Conservation (phyloP, 2,329 filamentous ascomycete species). For the Exserohilum turcica region DNA sequence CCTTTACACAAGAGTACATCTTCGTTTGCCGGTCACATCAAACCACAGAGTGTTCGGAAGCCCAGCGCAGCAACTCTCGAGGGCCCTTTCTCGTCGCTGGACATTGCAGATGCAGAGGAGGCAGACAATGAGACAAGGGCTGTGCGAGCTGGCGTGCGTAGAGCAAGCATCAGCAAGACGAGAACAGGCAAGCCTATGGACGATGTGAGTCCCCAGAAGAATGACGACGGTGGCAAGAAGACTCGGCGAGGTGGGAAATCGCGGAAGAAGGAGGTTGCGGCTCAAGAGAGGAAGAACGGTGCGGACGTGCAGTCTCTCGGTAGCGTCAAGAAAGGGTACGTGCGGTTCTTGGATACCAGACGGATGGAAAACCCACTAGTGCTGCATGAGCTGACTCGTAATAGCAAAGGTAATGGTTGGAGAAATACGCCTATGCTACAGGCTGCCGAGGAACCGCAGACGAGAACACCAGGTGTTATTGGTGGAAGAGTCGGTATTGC, state of each 20-base stretch:
- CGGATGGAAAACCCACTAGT: neutral
- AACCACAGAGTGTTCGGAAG: conserved; percentile 39
- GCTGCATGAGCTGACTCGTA: conserved; percentile 15
- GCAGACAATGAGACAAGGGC: conserved; percentile 44
- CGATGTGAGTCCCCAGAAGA: conserved; percentile 35
- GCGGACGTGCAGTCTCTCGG: conserved; percentile 31
- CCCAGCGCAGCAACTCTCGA: conserved; percentile 48
- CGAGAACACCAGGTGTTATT: conserved; percentile 46
- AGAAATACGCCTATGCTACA: conserved; percentile 70
- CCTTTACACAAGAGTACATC: conserved; percentile 45
- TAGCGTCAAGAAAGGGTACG: conserved; percentile 39
- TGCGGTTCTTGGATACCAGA: conserved; percentile 33
- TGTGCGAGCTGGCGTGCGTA: conserved; percentile 31
- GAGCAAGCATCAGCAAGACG: conserved; percentile 49
- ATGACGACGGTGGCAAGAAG: conserved; percentile 52
- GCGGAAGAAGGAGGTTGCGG: conserved; percentile 52
- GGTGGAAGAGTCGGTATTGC: conserved; percentile 45
- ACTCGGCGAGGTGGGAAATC: conserved; percentile 53
- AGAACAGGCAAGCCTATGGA: conserved; percentile 50
- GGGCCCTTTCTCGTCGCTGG: conserved; percentile 48
- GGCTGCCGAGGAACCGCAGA: conserved; percentile 55
- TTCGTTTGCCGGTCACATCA: conserved; percentile 43
- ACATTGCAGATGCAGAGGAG: conserved; percentile 48
- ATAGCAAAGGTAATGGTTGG: conserved; percentile 66
- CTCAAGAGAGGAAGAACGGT: conserved; percentile 47